Conservation (phyloP, 257 asterid species). For the Solanum pennellii region DNA sequence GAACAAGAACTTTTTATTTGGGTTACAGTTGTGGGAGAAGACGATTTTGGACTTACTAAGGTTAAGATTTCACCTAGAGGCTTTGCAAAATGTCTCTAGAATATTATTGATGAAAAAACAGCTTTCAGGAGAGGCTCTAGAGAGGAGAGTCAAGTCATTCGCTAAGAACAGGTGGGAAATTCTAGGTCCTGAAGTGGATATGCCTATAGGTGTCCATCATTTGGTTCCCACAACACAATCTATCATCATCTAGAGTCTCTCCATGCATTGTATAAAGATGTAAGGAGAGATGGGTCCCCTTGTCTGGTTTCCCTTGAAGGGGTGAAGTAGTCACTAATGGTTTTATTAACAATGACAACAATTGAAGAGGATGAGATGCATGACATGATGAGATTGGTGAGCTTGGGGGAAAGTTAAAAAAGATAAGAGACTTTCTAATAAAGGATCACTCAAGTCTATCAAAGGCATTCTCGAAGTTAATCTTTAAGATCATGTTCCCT, state of each 20-base stretch:
- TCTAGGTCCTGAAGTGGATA: neutral
- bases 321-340: neutral
- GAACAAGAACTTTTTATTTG: too few species aligned
- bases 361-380: neutral
- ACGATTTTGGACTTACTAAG: neutral
- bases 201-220: neutral
- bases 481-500: neutral
- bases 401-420: neutral
- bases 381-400: neutral
- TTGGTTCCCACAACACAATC: too few species aligned
- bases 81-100: too few species aligned
- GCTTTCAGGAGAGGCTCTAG: neutral
- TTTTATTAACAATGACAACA: neutral
- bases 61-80: too few species aligned
- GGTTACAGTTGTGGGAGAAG: too few species aligned
- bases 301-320: neutral
- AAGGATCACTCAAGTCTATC: neutral
- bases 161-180: neutral
- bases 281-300: neutral
- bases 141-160: neutral
- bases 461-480: neutral
- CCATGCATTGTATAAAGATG: too few species aligned
- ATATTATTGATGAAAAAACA: too few species aligned
- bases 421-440: too few species aligned
- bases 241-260: too few species aligned